Conservation (phyloP, 1,139 yeast genomes). For the Candida tropicalis region DNA sequence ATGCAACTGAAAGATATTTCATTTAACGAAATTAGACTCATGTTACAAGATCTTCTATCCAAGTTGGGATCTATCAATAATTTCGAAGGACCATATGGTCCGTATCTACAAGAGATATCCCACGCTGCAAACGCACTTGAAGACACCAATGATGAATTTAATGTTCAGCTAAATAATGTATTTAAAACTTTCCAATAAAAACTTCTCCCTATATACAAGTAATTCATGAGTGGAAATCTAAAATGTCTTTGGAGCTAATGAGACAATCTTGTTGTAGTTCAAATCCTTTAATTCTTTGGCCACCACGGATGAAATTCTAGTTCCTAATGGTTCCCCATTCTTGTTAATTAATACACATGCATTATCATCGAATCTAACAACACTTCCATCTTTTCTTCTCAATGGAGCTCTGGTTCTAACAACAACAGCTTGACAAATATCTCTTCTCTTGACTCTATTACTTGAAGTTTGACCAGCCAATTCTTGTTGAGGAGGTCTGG, state of each 20-base stretch:
- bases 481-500: conserved; percentile 67
- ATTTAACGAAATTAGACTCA: neutral
- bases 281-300: conserved; percentile 88
- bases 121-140: conserved; percentile 7
- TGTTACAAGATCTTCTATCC: conserved; percentile 1
- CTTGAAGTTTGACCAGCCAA: conserved; percentile 68
- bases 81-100: conserved; percentile 4
- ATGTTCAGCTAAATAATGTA: conserved; percentile 10
- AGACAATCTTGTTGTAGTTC: conserved; percentile 82
- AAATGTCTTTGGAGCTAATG: conserved; percentile 88
- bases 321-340: conserved; percentile 91
- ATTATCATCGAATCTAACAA: conserved; percentile 88
- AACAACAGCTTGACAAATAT: conserved; percentile 92
- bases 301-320: conserved; percentile 89
- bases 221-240: conserved; percentile 28
- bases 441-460: conserved; percentile 91
- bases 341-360: conserved; percentile 95
- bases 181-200: conserved; percentile 6
- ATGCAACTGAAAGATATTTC: neutral
- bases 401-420: conserved; percentile 91
- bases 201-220: conserved; percentile 6
- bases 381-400: conserved; percentile 85
- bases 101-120: conserved; percentile 8
- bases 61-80: neutral
- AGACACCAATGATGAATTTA: conserved; percentile 6